Evolutionary conservation across 2,329 filamentous ascomycete genomes (phyloP), one percentile per base, ranked within the genome.

Genomic region (Paracoccidioides lutzii): DNA sequence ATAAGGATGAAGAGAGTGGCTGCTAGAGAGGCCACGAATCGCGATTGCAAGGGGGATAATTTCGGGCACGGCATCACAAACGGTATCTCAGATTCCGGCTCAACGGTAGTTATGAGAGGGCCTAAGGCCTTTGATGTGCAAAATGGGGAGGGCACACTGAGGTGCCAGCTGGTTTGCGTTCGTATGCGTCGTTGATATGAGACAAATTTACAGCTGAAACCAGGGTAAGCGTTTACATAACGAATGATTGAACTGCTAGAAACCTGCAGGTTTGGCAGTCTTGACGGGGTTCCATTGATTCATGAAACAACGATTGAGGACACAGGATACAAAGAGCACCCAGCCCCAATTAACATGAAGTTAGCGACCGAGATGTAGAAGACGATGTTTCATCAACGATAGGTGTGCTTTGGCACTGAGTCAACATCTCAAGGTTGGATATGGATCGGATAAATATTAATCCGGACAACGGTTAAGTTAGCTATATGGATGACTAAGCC

Each of bases 1-100:
- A 81, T 64, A 38, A 85, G 63, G 37, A 87, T 68, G 52, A 85
- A 66, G 35, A 81, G 70, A 37, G 81, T 80, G 54, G 82, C 81
- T 63, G 79, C 74, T 54, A 85, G 67, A 56, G 84, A 87, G 64
- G 83, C 82, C 66, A 80, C 80, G 65, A 88, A 80, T 67, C 85
- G 84, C 72, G 83, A 85, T 74, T 87, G 87, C 62, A 87, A 74
- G 64, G 80, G 82, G 68, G 79, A 83, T 69, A 84, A 78, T 70
- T 83, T 70, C 49, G 63, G 68, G 46, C 65, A 61, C 60, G 66
- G 69, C 72, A 75, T 75, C 62, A 38, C 63, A 65, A 61, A 55
- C 56, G 38, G 14, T 61, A 57, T 42, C 58, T 55, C 55, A 73
- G 55, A 64, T 15, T 14, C 28, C n/a, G 14, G 33, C 32, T 53